phyloP scores from a whole-genome alignment of 306 rosid genomes.

The Trichosanthes truncata region DNA sequence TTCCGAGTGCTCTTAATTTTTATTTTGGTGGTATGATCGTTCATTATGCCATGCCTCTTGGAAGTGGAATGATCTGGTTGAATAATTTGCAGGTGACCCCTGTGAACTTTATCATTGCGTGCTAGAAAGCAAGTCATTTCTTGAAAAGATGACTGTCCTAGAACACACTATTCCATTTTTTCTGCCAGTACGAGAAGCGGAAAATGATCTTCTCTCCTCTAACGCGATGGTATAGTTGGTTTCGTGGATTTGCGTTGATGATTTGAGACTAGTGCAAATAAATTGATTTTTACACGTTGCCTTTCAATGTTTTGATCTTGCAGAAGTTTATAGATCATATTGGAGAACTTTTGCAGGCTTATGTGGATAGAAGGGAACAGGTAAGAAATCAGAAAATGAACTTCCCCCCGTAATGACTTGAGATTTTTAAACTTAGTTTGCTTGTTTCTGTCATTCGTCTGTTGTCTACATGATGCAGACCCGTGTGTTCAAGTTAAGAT shows the following conservation, averaged over 20 bases:
- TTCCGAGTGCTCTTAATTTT: background rate
- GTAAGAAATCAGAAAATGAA: constrained; percentile 32
- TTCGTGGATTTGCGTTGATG: constrained; percentile 23
- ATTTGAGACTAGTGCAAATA: constrained; percentile 7
- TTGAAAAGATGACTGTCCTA: constrained; percentile 83
- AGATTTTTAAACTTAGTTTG: background rate
- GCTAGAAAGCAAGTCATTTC: constrained; percentile 94
- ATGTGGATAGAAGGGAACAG: constrained; percentile 97
- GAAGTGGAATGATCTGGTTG: constrained; percentile 6
- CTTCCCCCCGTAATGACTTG: background rate
- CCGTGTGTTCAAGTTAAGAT: background rate
- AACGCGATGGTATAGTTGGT: constrained; percentile 71
- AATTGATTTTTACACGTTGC: constrained; percentile 13
- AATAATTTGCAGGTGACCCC: constrained; percentile 55
- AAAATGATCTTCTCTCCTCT: constrained; percentile 78
- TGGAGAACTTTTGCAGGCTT: constrained; percentile 91
- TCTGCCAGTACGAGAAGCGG: constrained; percentile 74
- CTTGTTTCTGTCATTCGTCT: background rate
- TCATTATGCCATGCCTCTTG: background rate
- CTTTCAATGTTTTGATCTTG: constrained; percentile 20
- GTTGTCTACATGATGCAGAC: background rate
- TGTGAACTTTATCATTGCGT: constrained; percentile 83
- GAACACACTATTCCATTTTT: constrained; percentile 93
- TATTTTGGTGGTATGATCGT: background rate
- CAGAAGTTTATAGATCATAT: constrained; percentile 91